Evolutionary conservation across 768 basidiomycete species (phyloP).

Genomic region (Tylopilus felleus): DNA sequence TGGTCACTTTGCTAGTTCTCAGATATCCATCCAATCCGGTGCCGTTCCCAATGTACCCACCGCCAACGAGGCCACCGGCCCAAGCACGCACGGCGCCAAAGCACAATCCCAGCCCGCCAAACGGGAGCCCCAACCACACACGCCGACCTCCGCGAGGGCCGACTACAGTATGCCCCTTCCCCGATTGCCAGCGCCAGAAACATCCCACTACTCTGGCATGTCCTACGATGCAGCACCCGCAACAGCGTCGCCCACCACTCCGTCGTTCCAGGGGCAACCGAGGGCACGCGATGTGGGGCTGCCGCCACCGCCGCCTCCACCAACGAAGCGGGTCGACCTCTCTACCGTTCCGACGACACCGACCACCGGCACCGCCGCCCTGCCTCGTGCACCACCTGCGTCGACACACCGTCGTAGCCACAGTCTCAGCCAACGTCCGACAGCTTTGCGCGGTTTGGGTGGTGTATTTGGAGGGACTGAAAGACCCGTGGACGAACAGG

Average conservation of each 20-base stretch:
- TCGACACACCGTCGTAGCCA: constrained; percentile 81
- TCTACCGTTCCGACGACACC: constrained; percentile 22
- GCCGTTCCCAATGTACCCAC: constrained; percentile 14
- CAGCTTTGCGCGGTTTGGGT: constrained; percentile 50
- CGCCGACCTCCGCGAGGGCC: constrained; percentile 41
- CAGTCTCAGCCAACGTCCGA: constrained; percentile 75
- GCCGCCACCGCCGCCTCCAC: constrained; percentile 34
- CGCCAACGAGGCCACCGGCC: constrained; percentile 19
- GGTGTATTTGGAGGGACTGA: constrained; percentile 52
- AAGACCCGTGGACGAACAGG: constrained; percentile 42
- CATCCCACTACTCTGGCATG: constrained; percentile 77
- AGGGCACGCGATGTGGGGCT: constrained; percentile 63
- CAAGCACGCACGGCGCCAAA: constrained; percentile 23
- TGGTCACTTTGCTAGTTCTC: constrained; percentile 91
- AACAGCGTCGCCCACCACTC: constrained; percentile 54
- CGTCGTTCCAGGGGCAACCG: constrained; percentile 57
- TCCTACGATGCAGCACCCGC: constrained; percentile 62
- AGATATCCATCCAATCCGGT: constrained; percentile 56
- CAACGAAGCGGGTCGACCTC: constrained; percentile 32
- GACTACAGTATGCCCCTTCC: constrained; percentile 85
- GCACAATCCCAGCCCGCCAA: constrained; percentile 32
- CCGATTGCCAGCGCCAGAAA: constrained; percentile 74
- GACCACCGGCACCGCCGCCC: constrained; percentile 26
- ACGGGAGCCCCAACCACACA: constrained; percentile 27
- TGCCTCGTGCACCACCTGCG: constrained; percentile 71